Evolutionary conservation across 2,329 filamentous ascomycete species (phyloP), one percentile per base, ranked within the genome.

Genomic region (Fusarium nematophilum): DNA sequence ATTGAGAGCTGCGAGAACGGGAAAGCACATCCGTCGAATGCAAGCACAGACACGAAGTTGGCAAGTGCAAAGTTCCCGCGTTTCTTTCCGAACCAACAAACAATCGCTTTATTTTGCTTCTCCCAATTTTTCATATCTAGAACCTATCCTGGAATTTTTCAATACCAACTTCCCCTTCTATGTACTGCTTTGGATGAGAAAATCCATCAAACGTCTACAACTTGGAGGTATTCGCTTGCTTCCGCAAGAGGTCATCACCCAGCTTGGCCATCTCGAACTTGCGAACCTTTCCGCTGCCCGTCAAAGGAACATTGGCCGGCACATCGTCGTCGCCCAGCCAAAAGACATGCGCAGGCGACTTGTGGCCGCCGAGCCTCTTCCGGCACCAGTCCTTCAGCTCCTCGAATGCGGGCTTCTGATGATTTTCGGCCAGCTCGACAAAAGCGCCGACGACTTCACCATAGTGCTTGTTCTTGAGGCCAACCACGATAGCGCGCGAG

Each of bases 401-500:
- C 5, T 82, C 78, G 43, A 82, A 81, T 0, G 73, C 73, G 1
- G 83, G 85, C 46, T 75, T 73, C 65, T 53, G 59, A 37, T 65
- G 64, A 31, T 71, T 71, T 17, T 77, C 71, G 27, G 73, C 72
- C 3, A 73, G 68, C 52, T 78, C 75, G 10, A 90, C 73, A 69
- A 92, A 92, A 0, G 88, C 86, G 8, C 81, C 86, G 1, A 91
- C 89, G 0, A 90, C 88, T 69, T 92, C 90, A 46, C 89, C 90
- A 65, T 91, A 91, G 67, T 88, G 85, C n/a, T 81, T 78, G 67
- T 91, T 85, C 53, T 88, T 86, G 23, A 92, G 79, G 2, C 88
- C 90, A 30, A 91, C 86, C 2, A 92, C 89, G 40, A 90, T 83
- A 11, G 89, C 89, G n/a, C 84, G 79, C 1, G 79, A 72, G 23